These are phyloP conservation scores for Croton setiger DNA, from an alignment of 441 rosid species.

Conservation along the genomic window DNA sequence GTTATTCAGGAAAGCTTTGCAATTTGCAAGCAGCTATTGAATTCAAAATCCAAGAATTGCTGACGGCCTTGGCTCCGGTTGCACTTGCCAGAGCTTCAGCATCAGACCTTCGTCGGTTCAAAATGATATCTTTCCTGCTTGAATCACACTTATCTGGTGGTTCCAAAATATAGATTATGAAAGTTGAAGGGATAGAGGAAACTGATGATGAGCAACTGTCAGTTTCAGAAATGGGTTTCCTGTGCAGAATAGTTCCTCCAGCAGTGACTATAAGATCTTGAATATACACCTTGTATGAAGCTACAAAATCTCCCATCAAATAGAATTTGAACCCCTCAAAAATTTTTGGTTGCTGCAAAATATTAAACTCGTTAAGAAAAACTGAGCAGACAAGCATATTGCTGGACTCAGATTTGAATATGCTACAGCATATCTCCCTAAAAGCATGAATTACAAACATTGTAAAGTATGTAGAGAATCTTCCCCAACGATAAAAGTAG, in stretches of 20 bases:
- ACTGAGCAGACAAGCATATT: not conserved
- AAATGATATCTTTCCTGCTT: constrained; percentile 37
- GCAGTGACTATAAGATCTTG: constrained; percentile 68
- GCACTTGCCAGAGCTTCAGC: constrained; percentile 65
- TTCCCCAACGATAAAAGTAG: not conserved
- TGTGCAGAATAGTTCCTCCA: constrained; percentile 62
- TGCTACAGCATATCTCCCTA: not conserved
- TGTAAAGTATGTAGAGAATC: not conserved
- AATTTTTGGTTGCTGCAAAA: constrained; percentile 64
- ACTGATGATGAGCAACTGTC: constrained; percentile 13
- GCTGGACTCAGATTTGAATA: not conserved
- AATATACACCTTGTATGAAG: constrained; percentile 67
- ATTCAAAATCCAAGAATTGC: constrained; percentile 79
- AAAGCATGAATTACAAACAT: not conserved
- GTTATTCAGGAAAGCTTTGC: constrained; percentile 26
- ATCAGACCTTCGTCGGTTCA: constrained; percentile 41
- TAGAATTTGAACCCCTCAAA: constrained; percentile 57
- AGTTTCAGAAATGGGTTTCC: constrained; percentile 52
- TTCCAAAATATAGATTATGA: constrained; percentile 67
- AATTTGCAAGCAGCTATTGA: constrained; percentile 72
- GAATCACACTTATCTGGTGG: constrained; percentile 36
- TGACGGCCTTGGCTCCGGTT: constrained; percentile 58
- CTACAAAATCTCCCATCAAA: constrained; percentile 57
- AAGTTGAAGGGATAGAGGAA: constrained; percentile 34
- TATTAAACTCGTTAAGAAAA: not conserved